phyloP scores from a whole-genome alignment of 306 rosid genomes.

The Ziziphus jujuba region DNA sequence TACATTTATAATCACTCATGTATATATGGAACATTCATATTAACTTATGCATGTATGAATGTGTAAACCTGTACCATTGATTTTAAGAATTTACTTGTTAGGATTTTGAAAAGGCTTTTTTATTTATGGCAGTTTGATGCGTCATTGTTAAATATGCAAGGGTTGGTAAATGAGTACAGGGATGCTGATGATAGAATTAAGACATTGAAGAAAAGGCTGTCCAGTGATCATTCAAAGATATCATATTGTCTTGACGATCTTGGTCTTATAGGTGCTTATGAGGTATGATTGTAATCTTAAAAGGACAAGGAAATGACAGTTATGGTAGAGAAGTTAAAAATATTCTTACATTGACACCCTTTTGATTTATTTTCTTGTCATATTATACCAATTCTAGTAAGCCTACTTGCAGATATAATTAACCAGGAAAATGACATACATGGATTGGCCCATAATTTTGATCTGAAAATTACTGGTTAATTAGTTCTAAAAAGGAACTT shows the following conservation, averaged over 20 bases:
- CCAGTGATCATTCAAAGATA: conserved; percentile 54
- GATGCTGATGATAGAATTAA: conserved; percentile 52
- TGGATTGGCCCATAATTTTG: background rate
- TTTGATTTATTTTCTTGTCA: background rate
- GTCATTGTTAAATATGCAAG: conserved; percentile 49
- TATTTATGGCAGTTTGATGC: conserved; percentile 56
- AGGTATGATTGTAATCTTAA: conserved; percentile 53
- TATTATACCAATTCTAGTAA: conserved; percentile 10
- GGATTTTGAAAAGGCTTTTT: conserved; percentile 25
- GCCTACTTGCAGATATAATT: conserved; percentile 3
- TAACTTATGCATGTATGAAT: background rate
- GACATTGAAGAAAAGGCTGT: conserved; percentile 50
- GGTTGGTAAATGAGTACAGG: conserved; percentile 31
- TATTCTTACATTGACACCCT: background rate
- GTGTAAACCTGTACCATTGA: conserved; percentile 10
- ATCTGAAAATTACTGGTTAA: too few species aligned
- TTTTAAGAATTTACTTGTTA: conserved; percentile 4
- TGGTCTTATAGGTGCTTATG: conserved; percentile 80
- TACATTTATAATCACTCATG: conserved; percentile 8
- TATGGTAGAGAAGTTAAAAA: conserved; percentile 4
- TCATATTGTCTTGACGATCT: conserved; percentile 81
- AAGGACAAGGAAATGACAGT: background rate
- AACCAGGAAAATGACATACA: background rate
- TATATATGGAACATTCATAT: background rate
- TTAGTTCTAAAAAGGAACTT: too few species aligned